Percentiles rank a stretch among this genome's conserved stretches.
These are phyloP conservation scores for Lagenidium giganteum DNA, from an alignment of 352 stramenopile species.

Conservation along the genomic window DNA sequence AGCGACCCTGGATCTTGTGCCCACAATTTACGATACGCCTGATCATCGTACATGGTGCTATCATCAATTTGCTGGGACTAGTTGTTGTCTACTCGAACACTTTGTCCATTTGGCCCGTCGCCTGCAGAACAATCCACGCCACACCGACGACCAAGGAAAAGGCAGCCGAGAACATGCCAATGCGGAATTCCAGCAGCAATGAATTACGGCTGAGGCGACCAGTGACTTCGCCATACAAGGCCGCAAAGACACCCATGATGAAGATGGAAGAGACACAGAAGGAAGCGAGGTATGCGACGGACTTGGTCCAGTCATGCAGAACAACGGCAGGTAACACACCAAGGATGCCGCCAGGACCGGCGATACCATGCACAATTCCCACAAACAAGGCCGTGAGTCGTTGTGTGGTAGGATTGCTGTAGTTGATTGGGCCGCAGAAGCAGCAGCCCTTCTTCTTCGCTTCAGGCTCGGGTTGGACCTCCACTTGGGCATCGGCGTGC, in stretches of 20 bases:
- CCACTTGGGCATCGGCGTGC: too few species aligned
- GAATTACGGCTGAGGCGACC: conserved; percentile 49
- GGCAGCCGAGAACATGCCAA: conserved; percentile 65
- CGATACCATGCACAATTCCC: conserved; percentile 83
- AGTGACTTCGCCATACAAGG: conserved; percentile 75
- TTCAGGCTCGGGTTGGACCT: too few species aligned
- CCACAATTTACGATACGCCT: too few species aligned
- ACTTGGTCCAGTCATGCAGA: conserved; percentile 61
- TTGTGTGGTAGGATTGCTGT: background rate
- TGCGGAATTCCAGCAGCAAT: conserved; percentile 47
- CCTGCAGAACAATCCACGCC: conserved; percentile 69
- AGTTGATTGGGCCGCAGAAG: too few species aligned
- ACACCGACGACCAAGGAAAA: conserved; percentile 75
- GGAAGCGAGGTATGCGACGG: conserved; percentile 72
- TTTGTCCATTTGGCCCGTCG: conserved; percentile 58
- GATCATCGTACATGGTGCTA: too few species aligned
- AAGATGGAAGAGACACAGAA: conserved; percentile 89
- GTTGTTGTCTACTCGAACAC: conserved; percentile 73
- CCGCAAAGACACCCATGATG: conserved; percentile 89
- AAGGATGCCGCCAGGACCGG: conserved; percentile 50
- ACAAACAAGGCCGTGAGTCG: conserved; percentile 72
- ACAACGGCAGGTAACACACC: conserved; percentile 84
- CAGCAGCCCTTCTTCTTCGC: too few species aligned
- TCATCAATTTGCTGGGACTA: too few species aligned
- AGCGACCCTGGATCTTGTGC: too few species aligned